Percentiles rank a stretch among this genome's conserved stretches.
Evolutionary conservation across 2,329 filamentous ascomycete species (phyloP).

Genomic region (Hyphodiscus sp.): DNA sequence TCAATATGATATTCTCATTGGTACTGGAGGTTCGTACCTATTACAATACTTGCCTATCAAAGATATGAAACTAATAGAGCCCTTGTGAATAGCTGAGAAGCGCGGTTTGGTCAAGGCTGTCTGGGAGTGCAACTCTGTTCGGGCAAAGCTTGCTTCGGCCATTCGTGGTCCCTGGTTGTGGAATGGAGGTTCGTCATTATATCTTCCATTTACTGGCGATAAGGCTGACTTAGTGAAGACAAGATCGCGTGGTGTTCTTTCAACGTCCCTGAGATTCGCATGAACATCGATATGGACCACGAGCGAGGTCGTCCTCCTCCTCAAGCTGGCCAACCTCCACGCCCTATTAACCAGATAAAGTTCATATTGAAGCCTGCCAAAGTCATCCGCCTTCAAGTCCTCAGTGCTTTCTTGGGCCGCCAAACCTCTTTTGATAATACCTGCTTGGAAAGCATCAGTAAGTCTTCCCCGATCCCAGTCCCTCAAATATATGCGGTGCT

Average conservation of each 20-base stretch:
- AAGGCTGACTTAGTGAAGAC: slow-evolving; percentile 42
- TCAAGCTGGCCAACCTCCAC: slow-evolving; percentile 7
- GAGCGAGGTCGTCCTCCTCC: slow-evolving; percentile 39
- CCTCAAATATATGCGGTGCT: too few relatives aligned
- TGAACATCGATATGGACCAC: slow-evolving; percentile 66
- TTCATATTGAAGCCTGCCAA: slow-evolving; percentile 60
- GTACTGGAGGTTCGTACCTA: slow-evolving; percentile 38
- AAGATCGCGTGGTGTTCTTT: slow-evolving; percentile 74
- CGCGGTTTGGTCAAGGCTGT: slow-evolving; percentile 63
- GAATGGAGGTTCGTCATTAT: slow-evolving; percentile 38
- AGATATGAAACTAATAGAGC: too few relatives aligned
- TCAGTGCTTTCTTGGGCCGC: slow-evolving; percentile 60
- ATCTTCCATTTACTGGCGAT: background rate
- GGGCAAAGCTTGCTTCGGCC: slow-evolving; percentile 44
- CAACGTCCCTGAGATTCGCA: slow-evolving; percentile 42
- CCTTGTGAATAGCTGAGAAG: slow-evolving; percentile 41
- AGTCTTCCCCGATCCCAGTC: slow-evolving; percentile 21
- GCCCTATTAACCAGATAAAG: slow-evolving; percentile 41
- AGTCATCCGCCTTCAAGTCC: slow-evolving; percentile 58
- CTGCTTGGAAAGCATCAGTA: slow-evolving; percentile 72
- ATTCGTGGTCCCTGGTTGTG: slow-evolving; percentile 55
- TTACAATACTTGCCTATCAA: too few relatives aligned
- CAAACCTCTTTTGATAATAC: slow-evolving; percentile 54
- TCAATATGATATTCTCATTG: slow-evolving; percentile 74
- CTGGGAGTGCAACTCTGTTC: slow-evolving; percentile 61